phyloP scores from a whole-genome alignment of 805 yeast species.

The Candida ficus region DNA sequence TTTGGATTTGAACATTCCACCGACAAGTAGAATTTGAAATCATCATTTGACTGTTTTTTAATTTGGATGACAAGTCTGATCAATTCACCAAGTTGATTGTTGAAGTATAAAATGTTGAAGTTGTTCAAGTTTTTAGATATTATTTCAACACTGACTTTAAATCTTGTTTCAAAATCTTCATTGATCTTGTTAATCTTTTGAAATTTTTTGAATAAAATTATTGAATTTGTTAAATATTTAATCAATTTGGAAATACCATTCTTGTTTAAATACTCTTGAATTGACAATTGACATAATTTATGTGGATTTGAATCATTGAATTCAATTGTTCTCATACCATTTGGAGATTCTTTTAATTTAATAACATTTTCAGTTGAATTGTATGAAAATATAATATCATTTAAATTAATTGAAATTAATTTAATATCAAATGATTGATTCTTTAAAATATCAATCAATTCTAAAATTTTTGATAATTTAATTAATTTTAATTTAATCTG shows the following conservation, averaged over 20 bases:
- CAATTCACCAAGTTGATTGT: constrained; percentile 2
- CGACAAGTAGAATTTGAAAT: constrained; percentile 2
- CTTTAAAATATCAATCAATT: constrained; percentile 20
- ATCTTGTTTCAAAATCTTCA: background rate
- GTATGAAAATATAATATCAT: constrained; percentile 24
- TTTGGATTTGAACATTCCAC: constrained; percentile 3
- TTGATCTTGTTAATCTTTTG: constrained; percentile 5
- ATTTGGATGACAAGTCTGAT: constrained; percentile 15
- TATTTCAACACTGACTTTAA: constrained; percentile 10
- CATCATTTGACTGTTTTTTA: background rate
- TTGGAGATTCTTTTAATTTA: constrained; percentile 2
- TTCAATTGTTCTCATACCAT: constrained; percentile 14
- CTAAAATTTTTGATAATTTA: constrained; percentile 22
- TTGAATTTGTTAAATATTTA: constrained; percentile 16
- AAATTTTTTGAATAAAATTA: constrained; percentile 16
- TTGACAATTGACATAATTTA: constrained; percentile 19
- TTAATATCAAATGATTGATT: constrained; percentile 14
- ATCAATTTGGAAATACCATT: constrained; percentile 14
- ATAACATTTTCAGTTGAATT: constrained; percentile 8
- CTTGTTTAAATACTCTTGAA: constrained; percentile 16
- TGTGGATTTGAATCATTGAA: constrained; percentile 23
- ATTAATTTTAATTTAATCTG: constrained; percentile 11
- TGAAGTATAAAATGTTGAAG: constrained; percentile 18
- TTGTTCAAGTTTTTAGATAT: constrained; percentile 16
- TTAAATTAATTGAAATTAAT: constrained; percentile 21